Conservation (phyloP, 2,329 filamentous ascomycete genomes). For the Cyanodermella asteris region DNA sequence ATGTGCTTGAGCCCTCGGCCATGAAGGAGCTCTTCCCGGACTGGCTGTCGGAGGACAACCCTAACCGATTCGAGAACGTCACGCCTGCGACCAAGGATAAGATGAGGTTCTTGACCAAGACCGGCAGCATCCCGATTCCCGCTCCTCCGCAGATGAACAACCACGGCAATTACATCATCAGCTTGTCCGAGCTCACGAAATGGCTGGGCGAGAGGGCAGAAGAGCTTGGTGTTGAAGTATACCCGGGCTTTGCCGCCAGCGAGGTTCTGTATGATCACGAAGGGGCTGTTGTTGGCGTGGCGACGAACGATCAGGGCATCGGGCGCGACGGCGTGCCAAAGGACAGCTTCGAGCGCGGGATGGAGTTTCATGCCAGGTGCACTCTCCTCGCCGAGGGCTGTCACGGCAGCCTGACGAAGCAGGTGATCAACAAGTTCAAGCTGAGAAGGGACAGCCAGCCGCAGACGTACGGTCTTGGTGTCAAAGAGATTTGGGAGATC, state of each 20-base stretch:
- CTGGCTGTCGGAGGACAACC: conserved; percentile 79
- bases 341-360: conserved; percentile 80
- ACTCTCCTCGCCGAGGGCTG: conserved; percentile 90
- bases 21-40: conserved; percentile 81
- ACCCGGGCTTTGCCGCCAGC: conserved; percentile 83
- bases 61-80: conserved; percentile 64
- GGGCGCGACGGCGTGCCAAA: conserved; percentile 64
- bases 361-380: conserved; percentile 89
- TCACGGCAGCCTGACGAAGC: conserved; percentile 85
- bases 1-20: conserved; percentile 75
- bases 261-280: conserved; percentile 61
- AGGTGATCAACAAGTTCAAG: conserved; percentile 86
- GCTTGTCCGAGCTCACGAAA: conserved; percentile 80
- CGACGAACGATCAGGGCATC: conserved; percentile 85
- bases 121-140: conserved; percentile 54
- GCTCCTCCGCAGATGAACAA: conserved; percentile 96
- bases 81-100: conserved; percentile 66
- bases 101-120: conserved; percentile 88
- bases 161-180: conserved; percentile 92
- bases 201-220: conserved; percentile 96
- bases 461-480: conserved; percentile 82
- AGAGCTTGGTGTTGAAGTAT: conserved; percentile 86
- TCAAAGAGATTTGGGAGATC: conserved; percentile 97
- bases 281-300: conserved; percentile 77
- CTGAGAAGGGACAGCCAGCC: conserved; percentile 71